Base-by-base conservation (phyloP, 805 yeast genomes). In the Spathaspora passalidarum region DNA sequence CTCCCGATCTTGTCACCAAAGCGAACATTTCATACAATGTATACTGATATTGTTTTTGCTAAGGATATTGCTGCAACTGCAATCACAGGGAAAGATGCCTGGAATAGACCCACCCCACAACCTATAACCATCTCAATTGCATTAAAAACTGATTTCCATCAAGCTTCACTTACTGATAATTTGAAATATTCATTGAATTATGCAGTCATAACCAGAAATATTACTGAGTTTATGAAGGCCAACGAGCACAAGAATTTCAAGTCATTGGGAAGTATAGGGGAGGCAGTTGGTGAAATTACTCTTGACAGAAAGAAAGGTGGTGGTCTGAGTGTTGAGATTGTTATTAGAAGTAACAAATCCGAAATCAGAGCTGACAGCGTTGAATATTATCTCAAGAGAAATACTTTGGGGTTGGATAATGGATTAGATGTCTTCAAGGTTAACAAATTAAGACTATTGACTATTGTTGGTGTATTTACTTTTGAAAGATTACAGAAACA, bases 381-480 rank as follows among this genome's bases (percentile, higher is more conserved):
- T 1, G 76, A 73, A 35, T 72, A 73, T 44, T 61, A 59, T n/a
- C 52, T 78, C 9, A 52, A 59, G 6, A 57, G 81, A 47, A 55
- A 61, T 11, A 62, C 57, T 35, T 36, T 38, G 7, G 49, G 52
- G 3, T 3, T 14, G 20, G 14, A n/a, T 11, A 53, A 44, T 8
- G 23, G 45, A 17, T 38, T 42, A 11, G 44, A 43, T 19, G 40
- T 23, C 1, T 45, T 57, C 2, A 57, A 55, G 8, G 78, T 88
- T 34, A 67, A 72, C 4, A 75, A 78, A 4, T 63, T 91, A 32
- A 72, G 75, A 41, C 64, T 88, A 14, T 72, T 84, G 42, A 84
- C 96, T 0, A 72, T 91, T n/a, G 86, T 94, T 53, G 99, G 99
- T 4, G 94, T 94, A 6, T 92, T 90, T 68, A 85, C 90, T 1